Evolutionary conservation across 208 protist species (phyloP), one percentile per base, ranked within the genome.

Genomic region (Crithidia mellificae): DNA sequence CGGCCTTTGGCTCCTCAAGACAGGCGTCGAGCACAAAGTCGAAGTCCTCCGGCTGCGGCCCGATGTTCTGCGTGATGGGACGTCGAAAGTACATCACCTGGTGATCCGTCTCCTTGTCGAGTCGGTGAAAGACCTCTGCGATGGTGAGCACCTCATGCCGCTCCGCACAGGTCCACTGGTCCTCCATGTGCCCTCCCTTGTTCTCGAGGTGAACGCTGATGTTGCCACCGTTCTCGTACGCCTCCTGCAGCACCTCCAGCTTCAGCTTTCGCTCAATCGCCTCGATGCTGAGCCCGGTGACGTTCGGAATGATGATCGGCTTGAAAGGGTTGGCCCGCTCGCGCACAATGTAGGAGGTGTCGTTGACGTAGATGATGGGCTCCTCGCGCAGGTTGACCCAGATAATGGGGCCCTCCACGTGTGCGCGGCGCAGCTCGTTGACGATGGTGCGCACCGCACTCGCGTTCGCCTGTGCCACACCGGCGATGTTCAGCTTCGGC

Each of bases 361-460:
- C 86, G 74, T 93, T 92, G 67, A 95, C 85, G 77, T 95, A 95
- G 52, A 95, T 75, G 3, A 95, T 71, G 47, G 90, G 90, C 68
- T 95, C 87, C 59, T 95, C 90, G 3, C 90, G 87, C 54, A 95
- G 82, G 65, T 95, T 95, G 27, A 95, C 87, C 87, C 90, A 95
- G 29, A 93, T 74, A 50, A 95, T 68, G 12, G 72, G 64, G 6
- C 83, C 83, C 56, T 90, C 79, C n/a, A 83, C 74, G 61, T 88
- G 77, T 4, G 84, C 80, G 44, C 84, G 83, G 58, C 77, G 76
- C 43, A 95, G 69, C 65, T 89, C 90, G 61, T 95, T 93, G 34
- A 93, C 64, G 72, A 93, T 88, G 46, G 90, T 91, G 54, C 75
- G 62, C 44, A 93, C 72, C 25, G 84, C 80, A 68, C 81, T 91